Conservation (phyloP, 257 asterid species). For the Paulownia fortunei region DNA sequence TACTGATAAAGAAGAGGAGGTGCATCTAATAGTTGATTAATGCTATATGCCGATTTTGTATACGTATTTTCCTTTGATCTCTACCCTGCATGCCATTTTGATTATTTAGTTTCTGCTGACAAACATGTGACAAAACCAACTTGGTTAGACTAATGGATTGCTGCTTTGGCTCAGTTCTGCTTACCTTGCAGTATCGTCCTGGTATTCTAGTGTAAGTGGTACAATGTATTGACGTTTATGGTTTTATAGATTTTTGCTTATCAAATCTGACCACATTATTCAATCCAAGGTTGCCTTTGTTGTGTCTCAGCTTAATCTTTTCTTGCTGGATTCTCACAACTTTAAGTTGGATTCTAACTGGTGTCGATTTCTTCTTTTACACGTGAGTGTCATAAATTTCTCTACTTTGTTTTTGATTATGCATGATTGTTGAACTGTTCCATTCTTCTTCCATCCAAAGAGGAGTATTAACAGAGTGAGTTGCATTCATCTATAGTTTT, state of each 20-base stretch:
- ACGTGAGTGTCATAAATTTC: slow-evolving; percentile 45
- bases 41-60: not conserved
- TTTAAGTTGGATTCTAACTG: slow-evolving; percentile 55
- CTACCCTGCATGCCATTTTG: slow-evolving; percentile 12
- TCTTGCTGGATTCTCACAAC: slow-evolving; percentile 62
- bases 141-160: slow-evolving; percentile 60
- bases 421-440: not conserved
- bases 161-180: slow-evolving; percentile 66
- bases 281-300: not conserved
- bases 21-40: not conserved
- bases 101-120: slow-evolving; percentile 30
- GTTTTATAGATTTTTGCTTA: not conserved
- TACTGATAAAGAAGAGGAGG: not conserved
- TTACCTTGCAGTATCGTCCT: slow-evolving; percentile 52
- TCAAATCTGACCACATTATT: not conserved
- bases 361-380: slow-evolving; percentile 54
- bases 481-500: slow-evolving; percentile 41
- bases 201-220: slow-evolving; percentile 55
- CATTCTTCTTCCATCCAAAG: not conserved
- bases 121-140: slow-evolving; percentile 40
- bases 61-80: not conserved
- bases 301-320: slow-evolving; percentile 47
- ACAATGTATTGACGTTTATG: not conserved
- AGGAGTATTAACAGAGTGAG: not conserved
- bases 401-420: not conserved